Evolutionary conservation across 2,329 filamentous ascomycete species (phyloP).

Genomic region (Onygena corvina): DNA sequence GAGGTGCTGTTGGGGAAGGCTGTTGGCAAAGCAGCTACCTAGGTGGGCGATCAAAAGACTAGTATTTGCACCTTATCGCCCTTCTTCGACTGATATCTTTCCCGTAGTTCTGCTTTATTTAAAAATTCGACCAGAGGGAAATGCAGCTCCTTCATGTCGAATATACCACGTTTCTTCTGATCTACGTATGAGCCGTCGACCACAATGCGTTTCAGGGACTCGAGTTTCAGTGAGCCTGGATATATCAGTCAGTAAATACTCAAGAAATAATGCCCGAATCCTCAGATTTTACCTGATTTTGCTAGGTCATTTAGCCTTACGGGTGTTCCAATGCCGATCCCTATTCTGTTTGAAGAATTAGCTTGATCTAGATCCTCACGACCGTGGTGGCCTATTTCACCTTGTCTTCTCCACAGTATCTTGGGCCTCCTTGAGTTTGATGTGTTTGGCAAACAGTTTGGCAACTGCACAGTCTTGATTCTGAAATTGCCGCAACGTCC

Average conservation of each 20-base stretch:
- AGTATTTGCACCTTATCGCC: conserved; percentile 42
- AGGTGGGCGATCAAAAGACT: conserved; percentile 32
- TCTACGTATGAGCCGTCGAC: conserved; percentile 90
- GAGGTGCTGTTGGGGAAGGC: no score
- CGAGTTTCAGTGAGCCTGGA: conserved; percentile 55
- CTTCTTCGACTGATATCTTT: conserved; percentile 49
- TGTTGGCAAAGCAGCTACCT: no score
- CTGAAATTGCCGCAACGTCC: conserved; percentile 64
- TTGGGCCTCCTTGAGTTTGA: conserved; percentile 82
- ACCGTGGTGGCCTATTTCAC: conserved; percentile 23
- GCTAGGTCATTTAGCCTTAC: conserved; percentile 69
- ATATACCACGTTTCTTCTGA: conserved; percentile 81
- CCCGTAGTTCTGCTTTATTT: conserved; percentile 56
- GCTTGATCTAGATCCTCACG: background rate
- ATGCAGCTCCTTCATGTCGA: conserved; percentile 92
- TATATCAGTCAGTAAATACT: conserved; percentile 15
- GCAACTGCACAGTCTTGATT: conserved; percentile 65
- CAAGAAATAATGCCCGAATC: background rate
- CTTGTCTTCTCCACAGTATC: conserved; percentile 56
- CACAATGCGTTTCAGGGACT: conserved; percentile 64
- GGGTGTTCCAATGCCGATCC: conserved; percentile 84
- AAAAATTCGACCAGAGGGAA: conserved; percentile 67
- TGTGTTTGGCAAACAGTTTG: conserved; percentile 96
- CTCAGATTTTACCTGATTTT: conserved; percentile 54
- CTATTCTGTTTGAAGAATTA: conserved; percentile 46